phyloP scores from a whole-genome alignment of 164 flowering plant species.

The Echeveria elegans region DNA sequence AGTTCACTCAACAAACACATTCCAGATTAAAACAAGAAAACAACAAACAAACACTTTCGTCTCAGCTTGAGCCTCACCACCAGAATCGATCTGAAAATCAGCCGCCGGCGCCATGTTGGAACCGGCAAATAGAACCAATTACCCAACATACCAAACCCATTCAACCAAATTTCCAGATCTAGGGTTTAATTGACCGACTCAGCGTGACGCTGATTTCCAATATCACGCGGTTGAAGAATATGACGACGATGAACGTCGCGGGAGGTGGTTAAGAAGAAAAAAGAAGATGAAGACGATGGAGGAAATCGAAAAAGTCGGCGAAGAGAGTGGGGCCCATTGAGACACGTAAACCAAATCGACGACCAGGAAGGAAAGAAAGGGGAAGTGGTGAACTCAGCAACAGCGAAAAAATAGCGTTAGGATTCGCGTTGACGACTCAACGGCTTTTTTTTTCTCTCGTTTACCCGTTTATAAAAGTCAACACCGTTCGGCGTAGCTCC shows the following conservation, averaged over 20 bases:
- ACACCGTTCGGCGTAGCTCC: no score
- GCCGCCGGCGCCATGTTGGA: not conserved
- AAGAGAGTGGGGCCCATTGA: constrained; percentile 2
- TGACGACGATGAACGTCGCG: not conserved
- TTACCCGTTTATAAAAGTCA: no score
- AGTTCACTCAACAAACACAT: not conserved
- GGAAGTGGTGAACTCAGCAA: constrained; percentile 6
- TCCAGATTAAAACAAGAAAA: not conserved
- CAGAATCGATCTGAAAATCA: not conserved
- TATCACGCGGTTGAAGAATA: not conserved
- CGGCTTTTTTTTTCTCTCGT: no score
- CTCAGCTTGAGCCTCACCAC: not conserved
- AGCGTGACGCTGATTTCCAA: not conserved
- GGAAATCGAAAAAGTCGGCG: not conserved
- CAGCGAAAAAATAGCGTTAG: not conserved
- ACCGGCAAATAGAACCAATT: no score
- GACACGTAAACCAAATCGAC: not conserved
- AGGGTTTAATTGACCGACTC: not conserved
- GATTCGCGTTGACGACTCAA: not conserved
- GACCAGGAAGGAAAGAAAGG: no score
- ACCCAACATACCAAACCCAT: no score
- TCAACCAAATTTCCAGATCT: not conserved
- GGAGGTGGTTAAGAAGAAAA: not conserved
- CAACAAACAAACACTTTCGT: not conserved
- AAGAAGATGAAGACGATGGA: not conserved